Evolutionary conservation across 75 land plant genomes (phyloP).

Genomic region (Sequoia sempervirens): DNA sequence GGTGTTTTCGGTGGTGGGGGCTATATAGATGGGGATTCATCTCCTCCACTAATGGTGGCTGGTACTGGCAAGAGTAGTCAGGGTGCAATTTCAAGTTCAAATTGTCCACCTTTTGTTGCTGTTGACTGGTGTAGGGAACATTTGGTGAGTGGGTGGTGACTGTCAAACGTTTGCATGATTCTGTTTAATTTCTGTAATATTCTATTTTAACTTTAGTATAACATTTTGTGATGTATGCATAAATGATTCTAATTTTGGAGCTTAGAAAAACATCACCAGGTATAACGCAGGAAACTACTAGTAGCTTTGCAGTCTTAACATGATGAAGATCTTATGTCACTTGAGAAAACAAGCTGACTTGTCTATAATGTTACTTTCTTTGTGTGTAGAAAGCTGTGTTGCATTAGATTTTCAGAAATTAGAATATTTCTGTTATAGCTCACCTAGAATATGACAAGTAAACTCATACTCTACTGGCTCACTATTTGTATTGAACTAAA

Average conservation of each 20-base stretch:
- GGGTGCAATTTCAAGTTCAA: slow-evolving; percentile 63
- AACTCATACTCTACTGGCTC: background rate
- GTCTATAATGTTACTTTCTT: background rate
- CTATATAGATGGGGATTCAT: slow-evolving; percentile 25
- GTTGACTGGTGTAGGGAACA: slow-evolving; percentile 88
- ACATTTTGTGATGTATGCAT: background rate
- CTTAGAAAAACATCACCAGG: background rate
- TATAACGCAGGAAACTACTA: background rate
- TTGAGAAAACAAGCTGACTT: background rate
- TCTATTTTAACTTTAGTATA: background rate
- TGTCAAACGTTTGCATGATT: background rate
- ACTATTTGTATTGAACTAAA: slow-evolving; percentile 4
- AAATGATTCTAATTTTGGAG: background rate
- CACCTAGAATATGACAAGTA: background rate
- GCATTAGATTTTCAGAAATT: background rate
- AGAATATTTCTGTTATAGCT: background rate
- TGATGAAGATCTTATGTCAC: background rate
- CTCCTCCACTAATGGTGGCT: slow-evolving; percentile 68
- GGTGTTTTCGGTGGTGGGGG: slow-evolving; percentile 85
- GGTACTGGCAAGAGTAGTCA: slow-evolving; percentile 56
- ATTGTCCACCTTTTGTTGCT: slow-evolving; percentile 71
- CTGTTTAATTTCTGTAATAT: background rate
- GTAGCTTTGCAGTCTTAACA: background rate
- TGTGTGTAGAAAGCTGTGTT: background rate
- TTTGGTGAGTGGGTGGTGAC: slow-evolving; percentile 39